Percentiles rank a stretch among this genome's conserved stretches.
Conservation (phyloP, 306 rosid genomes). For the Arachis hypogaea region DNA sequence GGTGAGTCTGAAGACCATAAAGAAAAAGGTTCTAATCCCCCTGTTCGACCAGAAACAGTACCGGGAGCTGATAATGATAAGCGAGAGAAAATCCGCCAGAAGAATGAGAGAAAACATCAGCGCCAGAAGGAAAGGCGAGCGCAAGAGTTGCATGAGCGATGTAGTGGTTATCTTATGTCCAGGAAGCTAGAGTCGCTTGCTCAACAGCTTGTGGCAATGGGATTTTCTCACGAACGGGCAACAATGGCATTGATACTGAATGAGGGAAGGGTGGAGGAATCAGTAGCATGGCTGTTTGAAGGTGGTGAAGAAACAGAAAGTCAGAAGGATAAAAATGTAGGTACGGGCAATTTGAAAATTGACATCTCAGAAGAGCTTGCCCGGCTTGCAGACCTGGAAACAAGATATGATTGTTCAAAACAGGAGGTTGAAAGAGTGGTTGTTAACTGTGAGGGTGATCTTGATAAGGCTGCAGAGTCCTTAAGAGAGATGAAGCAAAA, state of each 20-base stretch:
- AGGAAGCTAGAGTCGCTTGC: slow-evolving; percentile 93
- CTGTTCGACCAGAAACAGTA: slow-evolving; percentile 62
- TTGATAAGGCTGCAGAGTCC: slow-evolving; percentile 78
- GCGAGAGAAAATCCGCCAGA: slow-evolving; percentile 92
- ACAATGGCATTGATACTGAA: slow-evolving; percentile 85
- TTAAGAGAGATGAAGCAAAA: slow-evolving; percentile 70
- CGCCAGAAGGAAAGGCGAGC: slow-evolving; percentile 98
- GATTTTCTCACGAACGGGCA: slow-evolving; percentile 84
- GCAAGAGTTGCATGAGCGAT: slow-evolving; percentile 90
- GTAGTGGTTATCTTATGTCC: slow-evolving; percentile 87
- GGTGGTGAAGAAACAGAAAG: slow-evolving; percentile 67
- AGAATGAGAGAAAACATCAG: slow-evolving; percentile 95
- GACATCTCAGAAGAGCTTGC: slow-evolving; percentile 97
- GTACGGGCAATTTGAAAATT: slow-evolving; percentile 71
- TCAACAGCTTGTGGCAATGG: slow-evolving; percentile 90
- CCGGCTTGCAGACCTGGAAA: slow-evolving; percentile 70
- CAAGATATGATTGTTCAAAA: slow-evolving; percentile 66
- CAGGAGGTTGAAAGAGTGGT: slow-evolving; percentile 96
- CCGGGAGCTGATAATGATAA: slow-evolving; percentile 96
- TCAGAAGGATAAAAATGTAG: slow-evolving; percentile 53
- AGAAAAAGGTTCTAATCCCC: slow-evolving; percentile 64
- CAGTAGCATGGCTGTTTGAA: slow-evolving; percentile 85
- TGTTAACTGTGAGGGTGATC: slow-evolving; percentile 87
- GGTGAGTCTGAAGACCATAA: slow-evolving; percentile 98
- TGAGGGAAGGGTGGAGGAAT: slow-evolving; percentile 92